Percentiles rank a stretch among this genome's conserved stretches.
Conservation (phyloP, 1,284 basidiomycete genomes). For the Cryptococcus depauperatus region DNA sequence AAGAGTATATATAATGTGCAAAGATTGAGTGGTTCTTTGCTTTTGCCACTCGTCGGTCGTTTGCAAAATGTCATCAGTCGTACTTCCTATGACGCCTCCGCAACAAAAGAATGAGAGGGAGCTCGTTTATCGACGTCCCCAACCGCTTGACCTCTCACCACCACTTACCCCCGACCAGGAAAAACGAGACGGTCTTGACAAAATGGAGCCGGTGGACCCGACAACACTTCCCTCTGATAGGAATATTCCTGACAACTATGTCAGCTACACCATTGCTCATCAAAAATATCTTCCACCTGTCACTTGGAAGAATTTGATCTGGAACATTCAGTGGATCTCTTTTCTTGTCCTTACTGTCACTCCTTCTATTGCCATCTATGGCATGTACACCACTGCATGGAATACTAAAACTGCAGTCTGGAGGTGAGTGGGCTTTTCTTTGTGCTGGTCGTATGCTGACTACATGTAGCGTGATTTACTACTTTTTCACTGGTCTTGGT, state of each 20-base stretch:
- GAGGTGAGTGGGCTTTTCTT: constrained; percentile 42
- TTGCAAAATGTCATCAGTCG: neutral
- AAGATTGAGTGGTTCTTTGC: too few species aligned
- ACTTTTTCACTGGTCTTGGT: constrained; percentile 74
- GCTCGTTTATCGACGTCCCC: constrained; percentile 9
- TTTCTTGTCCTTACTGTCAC: constrained; percentile 66
- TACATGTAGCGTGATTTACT: constrained; percentile 55
- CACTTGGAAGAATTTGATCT: constrained; percentile 57
- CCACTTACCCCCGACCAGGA: constrained; percentile 21
- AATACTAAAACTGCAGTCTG: constrained; percentile 62
- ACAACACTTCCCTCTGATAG: constrained; percentile 21
- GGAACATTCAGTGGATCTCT: constrained; percentile 68
- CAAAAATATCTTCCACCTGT: constrained; percentile 67
- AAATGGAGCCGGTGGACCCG: constrained; percentile 20
- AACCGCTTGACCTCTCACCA: constrained; percentile 19
- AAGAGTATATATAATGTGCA: neutral
- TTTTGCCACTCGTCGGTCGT: neutral
- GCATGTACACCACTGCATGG: constrained; percentile 55
- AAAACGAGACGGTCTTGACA: constrained; percentile 10
- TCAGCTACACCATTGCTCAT: constrained; percentile 70
- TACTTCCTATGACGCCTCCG: constrained; percentile 14
- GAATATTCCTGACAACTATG: constrained; percentile 81
- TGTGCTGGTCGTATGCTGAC: neutral
- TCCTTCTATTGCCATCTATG: constrained; percentile 63
- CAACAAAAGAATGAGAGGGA: constrained; percentile 8